Percentiles rank a stretch among this genome's conserved stretches.
Conservation (phyloP, 2,329 filamentous ascomycete species). For the Botryotinia globosa region DNA sequence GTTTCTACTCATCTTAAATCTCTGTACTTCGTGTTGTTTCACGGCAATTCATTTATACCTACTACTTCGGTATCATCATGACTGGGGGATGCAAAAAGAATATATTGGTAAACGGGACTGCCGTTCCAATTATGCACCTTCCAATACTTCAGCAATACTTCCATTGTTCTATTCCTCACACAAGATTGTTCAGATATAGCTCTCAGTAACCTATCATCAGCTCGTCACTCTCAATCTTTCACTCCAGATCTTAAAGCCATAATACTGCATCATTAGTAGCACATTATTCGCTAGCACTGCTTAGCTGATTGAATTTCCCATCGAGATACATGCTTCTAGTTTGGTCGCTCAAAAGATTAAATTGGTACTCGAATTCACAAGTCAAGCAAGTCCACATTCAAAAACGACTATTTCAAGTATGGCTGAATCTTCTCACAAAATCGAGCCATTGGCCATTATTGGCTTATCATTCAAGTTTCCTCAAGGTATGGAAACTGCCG, state of each 20-base stretch:
- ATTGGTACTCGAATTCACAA: not conserved
- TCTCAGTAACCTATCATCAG: not conserved
- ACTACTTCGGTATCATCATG: not conserved
- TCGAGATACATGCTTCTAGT: not conserved
- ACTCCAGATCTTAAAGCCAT: not conserved
- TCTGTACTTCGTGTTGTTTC: not conserved
- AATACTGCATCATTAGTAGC: not conserved
- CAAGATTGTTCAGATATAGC: not conserved
- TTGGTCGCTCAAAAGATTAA: not conserved
- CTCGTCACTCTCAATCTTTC: not conserved
- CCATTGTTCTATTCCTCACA: not conserved
- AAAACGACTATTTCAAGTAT: not conserved
- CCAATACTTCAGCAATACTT: not conserved
- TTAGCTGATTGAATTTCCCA: not conserved
- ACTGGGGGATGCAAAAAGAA: not conserved
- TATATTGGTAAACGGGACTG: not conserved
- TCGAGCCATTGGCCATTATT: conserved; percentile 42
- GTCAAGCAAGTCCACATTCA: no score
- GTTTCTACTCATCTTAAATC: not conserved
- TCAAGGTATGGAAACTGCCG: conserved; percentile 47
- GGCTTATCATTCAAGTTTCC: conserved; percentile 53
- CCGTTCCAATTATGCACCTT: not conserved
- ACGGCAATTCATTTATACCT: not conserved
- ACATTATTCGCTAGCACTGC: not conserved
- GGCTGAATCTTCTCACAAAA: not conserved